phyloP scores from a whole-genome alignment of 139 green algal genomes.

The Pleodorina starrii region DNA sequence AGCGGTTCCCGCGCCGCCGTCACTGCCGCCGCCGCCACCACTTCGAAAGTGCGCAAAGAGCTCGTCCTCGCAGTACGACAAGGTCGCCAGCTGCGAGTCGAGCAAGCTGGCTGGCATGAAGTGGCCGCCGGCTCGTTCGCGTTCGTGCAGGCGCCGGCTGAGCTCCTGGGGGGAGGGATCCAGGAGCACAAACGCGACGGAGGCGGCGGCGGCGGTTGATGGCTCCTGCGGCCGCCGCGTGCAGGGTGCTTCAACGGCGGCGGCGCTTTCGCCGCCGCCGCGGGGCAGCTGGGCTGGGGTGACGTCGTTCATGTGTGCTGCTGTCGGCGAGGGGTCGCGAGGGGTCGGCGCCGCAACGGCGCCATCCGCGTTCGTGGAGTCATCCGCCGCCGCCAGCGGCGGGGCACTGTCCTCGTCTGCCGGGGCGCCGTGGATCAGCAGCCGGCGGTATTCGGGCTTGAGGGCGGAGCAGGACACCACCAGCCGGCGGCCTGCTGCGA shows the following conservation, averaged over 20 bases:
- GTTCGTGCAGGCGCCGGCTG: not conserved
- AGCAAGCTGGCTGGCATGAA: conserved; percentile 13
- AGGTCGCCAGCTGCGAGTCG: conserved; percentile 5
- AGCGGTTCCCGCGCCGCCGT: too few species aligned
- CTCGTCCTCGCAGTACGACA: not conserved
- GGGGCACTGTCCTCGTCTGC: too few species aligned
- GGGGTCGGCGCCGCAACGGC: too few species aligned
- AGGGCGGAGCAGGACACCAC: conserved; percentile 42
- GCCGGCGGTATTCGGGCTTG: not conserved
- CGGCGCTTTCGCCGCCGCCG: too few species aligned
- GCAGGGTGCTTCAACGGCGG: too few species aligned
- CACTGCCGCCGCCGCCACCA: not conserved
- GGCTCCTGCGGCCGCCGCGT: too few species aligned
- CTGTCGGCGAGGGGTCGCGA: too few species aligned
- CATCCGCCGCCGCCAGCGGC: too few species aligned
- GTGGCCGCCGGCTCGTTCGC: not conserved
- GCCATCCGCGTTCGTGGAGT: too few species aligned
- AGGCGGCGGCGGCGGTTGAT: not conserved
- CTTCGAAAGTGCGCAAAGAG: not conserved
- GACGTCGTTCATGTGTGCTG: too few species aligned
- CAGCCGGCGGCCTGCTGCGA: not conserved
- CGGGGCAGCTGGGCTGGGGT: too few species aligned
- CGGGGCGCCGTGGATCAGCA: not conserved
- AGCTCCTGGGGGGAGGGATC: not conserved
- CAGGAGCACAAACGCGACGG: conserved; percentile 13